phyloP scores from a whole-genome alignment of 2,329 filamentous ascomycete species.

The Cyphellophora europaea region DNA sequence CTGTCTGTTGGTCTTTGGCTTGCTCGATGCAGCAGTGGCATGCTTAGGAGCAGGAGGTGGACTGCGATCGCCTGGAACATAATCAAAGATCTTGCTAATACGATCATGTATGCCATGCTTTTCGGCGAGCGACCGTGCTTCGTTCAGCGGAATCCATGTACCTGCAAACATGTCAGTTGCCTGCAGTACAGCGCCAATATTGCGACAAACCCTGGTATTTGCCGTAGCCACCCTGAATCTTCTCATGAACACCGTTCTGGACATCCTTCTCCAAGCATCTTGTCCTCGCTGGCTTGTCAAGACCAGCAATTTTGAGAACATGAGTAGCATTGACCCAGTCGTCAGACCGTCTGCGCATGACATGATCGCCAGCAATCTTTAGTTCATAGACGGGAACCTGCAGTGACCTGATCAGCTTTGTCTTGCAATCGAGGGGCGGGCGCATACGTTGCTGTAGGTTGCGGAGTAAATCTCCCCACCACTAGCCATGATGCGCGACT shows the following conservation, averaged over 20 bases:
- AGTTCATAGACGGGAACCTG: slow-evolving; percentile 93
- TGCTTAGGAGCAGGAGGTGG: slow-evolving; percentile 92
- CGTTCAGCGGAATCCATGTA: slow-evolving; percentile 87
- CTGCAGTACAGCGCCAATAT: slow-evolving; percentile 6
- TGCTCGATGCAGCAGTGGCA: slow-evolving; percentile 58
- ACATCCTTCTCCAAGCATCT: slow-evolving; percentile 93
- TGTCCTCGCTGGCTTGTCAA: slow-evolving; percentile 92
- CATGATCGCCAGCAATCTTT: slow-evolving; percentile 79
- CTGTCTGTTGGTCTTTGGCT: slow-evolving; percentile 67
- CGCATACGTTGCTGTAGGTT: slow-evolving; percentile 53
- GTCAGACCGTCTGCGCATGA: slow-evolving; percentile 88
- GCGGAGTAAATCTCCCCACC: slow-evolving; percentile 50
- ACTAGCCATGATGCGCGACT: slow-evolving; percentile 15
- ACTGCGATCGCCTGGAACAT: slow-evolving; percentile 70
- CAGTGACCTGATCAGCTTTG: slow-evolving; percentile 10
- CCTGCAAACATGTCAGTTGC: slow-evolving; percentile 39
- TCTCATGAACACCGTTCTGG: slow-evolving; percentile 92
- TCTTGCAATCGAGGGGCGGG: slow-evolving; percentile 4
- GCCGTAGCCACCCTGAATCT: slow-evolving; percentile 95
- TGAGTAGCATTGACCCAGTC: slow-evolving; percentile 99
- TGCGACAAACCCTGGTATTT: slow-evolving; percentile 76
- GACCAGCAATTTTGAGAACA: slow-evolving; percentile 91
- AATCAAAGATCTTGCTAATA: slow-evolving; percentile 82
- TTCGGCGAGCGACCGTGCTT: slow-evolving; percentile 71
- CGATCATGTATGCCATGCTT: slow-evolving; percentile 81